Conservation (phyloP, 2,329 filamentous ascomycete species). For the Fusarium buharicum region DNA sequence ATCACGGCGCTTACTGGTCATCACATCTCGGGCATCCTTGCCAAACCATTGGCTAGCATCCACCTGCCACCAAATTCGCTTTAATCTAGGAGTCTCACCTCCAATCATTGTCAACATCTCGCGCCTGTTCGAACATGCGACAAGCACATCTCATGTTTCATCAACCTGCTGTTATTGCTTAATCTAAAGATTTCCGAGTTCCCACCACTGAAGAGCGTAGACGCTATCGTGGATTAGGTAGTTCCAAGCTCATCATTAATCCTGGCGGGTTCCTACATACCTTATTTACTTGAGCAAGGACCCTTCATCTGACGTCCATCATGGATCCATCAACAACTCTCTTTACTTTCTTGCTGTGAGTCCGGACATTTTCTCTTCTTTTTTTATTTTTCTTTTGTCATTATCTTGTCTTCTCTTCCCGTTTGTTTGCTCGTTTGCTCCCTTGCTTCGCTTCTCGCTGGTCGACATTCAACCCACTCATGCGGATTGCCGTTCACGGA, state of each 20-base stretch:
- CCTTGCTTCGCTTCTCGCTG: constrained; percentile 37
- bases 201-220: constrained; percentile 33
- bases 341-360: constrained; percentile 75
- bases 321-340: constrained; percentile 74
- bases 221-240: constrained; percentile 43
- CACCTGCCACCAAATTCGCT: constrained; percentile 14
- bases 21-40: constrained; percentile 19
- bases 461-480: constrained; percentile 30
- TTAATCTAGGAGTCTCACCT: constrained; percentile 35
- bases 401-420: not conserved
- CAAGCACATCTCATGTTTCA: constrained; percentile 43
- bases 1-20: constrained; percentile 41
- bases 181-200: constrained; percentile 21
- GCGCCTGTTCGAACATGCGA: constrained; percentile 43
- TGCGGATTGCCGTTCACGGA: constrained; percentile 19
- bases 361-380: constrained; percentile 48
- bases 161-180: constrained; percentile 37
- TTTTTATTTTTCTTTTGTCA: constrained; percentile 30
- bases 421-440: constrained; percentile 26
- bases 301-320: constrained; percentile 32
- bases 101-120: constrained; percentile 32
- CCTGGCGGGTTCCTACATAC: constrained; percentile 39
- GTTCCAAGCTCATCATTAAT: constrained; percentile 23
- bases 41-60: constrained; percentile 32
- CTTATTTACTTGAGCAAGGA: constrained; percentile 39